Base-by-base conservation (phyloP, 2,329 filamentous ascomycete genomes). In the Apiospora pterosperma region DNA sequence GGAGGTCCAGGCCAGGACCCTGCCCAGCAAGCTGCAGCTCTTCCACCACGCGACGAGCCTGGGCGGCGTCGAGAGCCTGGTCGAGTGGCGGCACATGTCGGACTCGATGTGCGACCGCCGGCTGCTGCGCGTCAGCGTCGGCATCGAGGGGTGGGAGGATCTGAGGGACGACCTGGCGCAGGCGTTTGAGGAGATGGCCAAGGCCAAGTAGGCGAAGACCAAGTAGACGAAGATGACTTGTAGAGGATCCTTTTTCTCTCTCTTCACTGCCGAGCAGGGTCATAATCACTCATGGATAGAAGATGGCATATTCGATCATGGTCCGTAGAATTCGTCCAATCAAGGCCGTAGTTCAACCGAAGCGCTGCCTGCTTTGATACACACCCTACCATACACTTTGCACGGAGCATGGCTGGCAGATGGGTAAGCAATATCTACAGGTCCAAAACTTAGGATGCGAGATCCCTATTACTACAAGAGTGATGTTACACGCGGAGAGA, bases 11-110 rank as follows among this genome's bases (percentile, higher is more conserved):
- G 94, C 96, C 4, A 86, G 84, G 69, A 77, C 81, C 36, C 78
- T 99, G 68, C 96, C 96, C 4, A 91, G 90, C 73, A 91, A 92
- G 76, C 79, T 98, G 75, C 75, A 82, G 2, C 84, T 97, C 55
- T 98, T 98, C 81, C 92, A 97, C 71, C 96, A 99, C 78, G 96
- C 96, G 6, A 99, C 96, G 2, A 96, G 92, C 76, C 79, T 98
- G 34, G 96, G 96, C 2, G 95, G 96, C 5, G 93, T 98, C 11
- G 96, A 98, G 85, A 96, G 92, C 73, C 79, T 98, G 81, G 94
- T 99, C 71, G 96, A 99, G 84, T 99, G 96, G 96, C 85, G 96
- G 65, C 87, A 91, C 59, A 96, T 99, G 92, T 90, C 89, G 65
- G 96, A 99, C 81, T 72, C 78, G 3, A 82, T 76, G 1, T 89